These are phyloP conservation scores for Blumeria graminis DNA, from an alignment of 2,329 filamentous ascomycete genomes.

Conservation along the genomic window DNA sequence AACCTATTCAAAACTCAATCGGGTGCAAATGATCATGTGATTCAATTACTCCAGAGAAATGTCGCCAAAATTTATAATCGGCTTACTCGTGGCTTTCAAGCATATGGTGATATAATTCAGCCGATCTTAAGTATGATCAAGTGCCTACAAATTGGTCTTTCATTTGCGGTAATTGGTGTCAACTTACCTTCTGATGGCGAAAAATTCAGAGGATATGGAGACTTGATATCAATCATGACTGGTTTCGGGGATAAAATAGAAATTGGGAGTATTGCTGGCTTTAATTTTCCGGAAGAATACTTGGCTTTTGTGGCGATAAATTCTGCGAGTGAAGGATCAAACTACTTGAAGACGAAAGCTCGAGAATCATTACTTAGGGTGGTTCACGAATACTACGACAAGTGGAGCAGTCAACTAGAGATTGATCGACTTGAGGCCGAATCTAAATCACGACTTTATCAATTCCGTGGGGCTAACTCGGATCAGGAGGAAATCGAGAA, in stretches of 20 bases:
- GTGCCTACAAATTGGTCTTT: slow-evolving; percentile 53
- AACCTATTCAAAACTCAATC: slow-evolving; percentile 10
- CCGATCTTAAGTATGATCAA: slow-evolving; percentile 60
- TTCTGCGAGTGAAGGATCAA: slow-evolving; percentile 23
- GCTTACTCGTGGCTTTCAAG: slow-evolving; percentile 43
- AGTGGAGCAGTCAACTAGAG: slow-evolving; percentile 59
- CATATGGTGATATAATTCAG: slow-evolving; percentile 65
- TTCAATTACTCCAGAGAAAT: slow-evolving; percentile 24
- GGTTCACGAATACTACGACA: slow-evolving; percentile 48
- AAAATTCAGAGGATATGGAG: slow-evolving; percentile 16
- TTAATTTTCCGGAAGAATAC: slow-evolving; percentile 21
- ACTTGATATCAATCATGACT: slow-evolving; percentile 31
- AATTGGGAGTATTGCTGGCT: slow-evolving; percentile 4
- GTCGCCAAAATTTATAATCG: slow-evolving; percentile 46
- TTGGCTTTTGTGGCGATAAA: slow-evolving; percentile 24
- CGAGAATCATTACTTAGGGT: slow-evolving; percentile 36
- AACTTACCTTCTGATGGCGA: slow-evolving; percentile 3
- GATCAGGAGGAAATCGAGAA: slow-evolving; percentile 52
- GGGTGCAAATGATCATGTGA: slow-evolving; percentile 20
- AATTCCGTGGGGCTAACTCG: slow-evolving; percentile 54
- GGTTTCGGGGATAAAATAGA: slow-evolving; percentile 12
- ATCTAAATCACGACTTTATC: slow-evolving; percentile 53
- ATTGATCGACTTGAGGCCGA: slow-evolving; percentile 54
- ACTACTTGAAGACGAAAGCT: slow-evolving; percentile 18
- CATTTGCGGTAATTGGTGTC: slow-evolving; percentile 22